Conservation (phyloP, 2,329 filamentous ascomycete species). For the Diaporthe batatas region DNA sequence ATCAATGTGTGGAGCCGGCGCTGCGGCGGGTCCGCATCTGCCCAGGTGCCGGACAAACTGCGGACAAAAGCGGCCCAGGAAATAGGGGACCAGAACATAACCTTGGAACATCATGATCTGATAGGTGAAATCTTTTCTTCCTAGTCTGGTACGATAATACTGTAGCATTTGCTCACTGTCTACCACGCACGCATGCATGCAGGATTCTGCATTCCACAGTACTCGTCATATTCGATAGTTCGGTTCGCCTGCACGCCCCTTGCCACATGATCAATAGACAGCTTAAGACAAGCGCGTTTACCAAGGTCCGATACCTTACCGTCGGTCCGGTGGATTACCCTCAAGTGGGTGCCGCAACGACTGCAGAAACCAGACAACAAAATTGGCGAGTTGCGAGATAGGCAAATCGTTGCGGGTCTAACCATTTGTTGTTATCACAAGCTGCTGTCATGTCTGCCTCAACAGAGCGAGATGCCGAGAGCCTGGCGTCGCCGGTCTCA, state of each 20-base stretch:
- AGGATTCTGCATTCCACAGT: not conserved
- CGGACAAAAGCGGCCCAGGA: constrained; percentile 19
- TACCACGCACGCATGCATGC: not conserved
- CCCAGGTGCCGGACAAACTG: constrained; percentile 15
- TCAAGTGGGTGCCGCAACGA: not conserved
- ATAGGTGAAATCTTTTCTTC: constrained; percentile 19
- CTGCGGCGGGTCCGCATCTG: constrained; percentile 7
- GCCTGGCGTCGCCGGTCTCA: not conserved
- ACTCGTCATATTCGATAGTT: not conserved
- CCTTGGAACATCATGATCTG: constrained; percentile 3
- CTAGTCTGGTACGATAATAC: constrained; percentile 24
- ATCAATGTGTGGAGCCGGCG: constrained; percentile 22
- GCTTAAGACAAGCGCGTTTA: constrained; percentile 9
- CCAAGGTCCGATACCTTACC: not conserved
- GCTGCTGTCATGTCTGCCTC: not conserved
- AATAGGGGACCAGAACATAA: constrained; percentile 20
- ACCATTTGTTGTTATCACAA: not conserved
- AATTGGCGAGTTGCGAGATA: not conserved
- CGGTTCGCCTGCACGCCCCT: no score
- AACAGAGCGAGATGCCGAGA: not conserved
- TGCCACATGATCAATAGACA: not conserved
- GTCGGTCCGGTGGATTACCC: not conserved
- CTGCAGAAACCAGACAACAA: not conserved
- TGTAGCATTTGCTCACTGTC: constrained; percentile 6
- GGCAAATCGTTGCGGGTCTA: not conserved